Base-by-base conservation (phyloP, 2,329 filamentous ascomycete species). In the Fusarium pseudoanthophilum region DNA sequence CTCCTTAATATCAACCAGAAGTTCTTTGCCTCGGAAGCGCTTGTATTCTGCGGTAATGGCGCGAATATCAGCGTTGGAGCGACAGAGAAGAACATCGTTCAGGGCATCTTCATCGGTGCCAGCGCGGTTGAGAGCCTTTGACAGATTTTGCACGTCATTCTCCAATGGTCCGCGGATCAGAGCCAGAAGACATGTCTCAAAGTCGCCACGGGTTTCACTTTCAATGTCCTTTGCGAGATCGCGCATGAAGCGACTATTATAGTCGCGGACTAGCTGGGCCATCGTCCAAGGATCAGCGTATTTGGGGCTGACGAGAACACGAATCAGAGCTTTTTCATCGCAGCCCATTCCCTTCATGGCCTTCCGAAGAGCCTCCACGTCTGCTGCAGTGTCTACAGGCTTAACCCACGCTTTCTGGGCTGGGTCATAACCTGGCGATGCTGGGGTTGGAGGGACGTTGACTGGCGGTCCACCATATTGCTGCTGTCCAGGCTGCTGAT, bases 321-420 rank as follows among this genome's bases (percentile, higher is more conserved):
- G 71, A 40, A 82, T 79, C 15, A 83, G 60, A 0, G 79, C 73
- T 5, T 70, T 60, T 58, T 83, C 78, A 26, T 82, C 78, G 40
- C 80, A 82, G 3, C 80, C 81, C 72, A 80, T 79, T 13, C 79
- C 80, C 65, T 80, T 80, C 81, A 83, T 82, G 3, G 81, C 80
- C 28, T 81, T 79, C 51, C 79, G 75, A 4, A 83, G 58, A 3
- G 67, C 49, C 65, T 82, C 79, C 2, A 75, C 75, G 11, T 82
- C 81, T 21, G 71, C 36, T 4, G 69, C 24, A 8, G 80, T 82
- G 37, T 83, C 76, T 16, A 81, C 74, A n/a, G 69, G 78, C 5
- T 73, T 71, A 1, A 66, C 59, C 56, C 46, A 77, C 3, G 73
- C 60, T 30, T 75, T 80, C 37, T 81, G 79, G 2, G 74, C 65